Evolutionary conservation across 1,284 basidiomycete species (phyloP).

Genomic region (Tilletiaria anomala): DNA sequence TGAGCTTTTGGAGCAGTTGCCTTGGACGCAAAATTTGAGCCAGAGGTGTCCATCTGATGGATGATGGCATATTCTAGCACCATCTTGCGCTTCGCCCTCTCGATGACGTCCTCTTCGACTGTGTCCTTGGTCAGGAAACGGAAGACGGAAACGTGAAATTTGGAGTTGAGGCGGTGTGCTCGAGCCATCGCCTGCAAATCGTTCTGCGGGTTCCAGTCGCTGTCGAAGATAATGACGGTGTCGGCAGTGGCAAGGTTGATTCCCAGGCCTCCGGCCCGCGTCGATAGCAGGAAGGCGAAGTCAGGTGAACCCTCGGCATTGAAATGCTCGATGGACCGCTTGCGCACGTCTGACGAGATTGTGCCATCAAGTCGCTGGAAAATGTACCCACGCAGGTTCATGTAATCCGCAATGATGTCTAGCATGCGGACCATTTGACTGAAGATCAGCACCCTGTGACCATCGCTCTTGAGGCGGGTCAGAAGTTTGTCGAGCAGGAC

Average conservation of each 20-base stretch:
- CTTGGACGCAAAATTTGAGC: slow-evolving; percentile 75
- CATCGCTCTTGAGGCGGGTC: slow-evolving; percentile 42
- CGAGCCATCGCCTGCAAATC: slow-evolving; percentile 98
- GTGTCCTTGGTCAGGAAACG: slow-evolving; percentile 95
- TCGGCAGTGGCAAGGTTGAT: slow-evolving; percentile 61
- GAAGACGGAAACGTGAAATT: slow-evolving; percentile 95
- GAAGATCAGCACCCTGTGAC: slow-evolving; percentile 45
- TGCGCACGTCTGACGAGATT: slow-evolving; percentile 62
- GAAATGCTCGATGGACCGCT: slow-evolving; percentile 67
- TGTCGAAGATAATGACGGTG: slow-evolving; percentile 96
- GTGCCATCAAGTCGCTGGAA: slow-evolving; percentile 66
- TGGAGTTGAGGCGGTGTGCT: slow-evolving; percentile 48
- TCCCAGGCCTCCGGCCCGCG: slow-evolving; percentile 37
- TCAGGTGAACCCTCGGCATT: slow-evolving; percentile 62
- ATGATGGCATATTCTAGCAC: slow-evolving; percentile 99
- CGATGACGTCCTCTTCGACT: slow-evolving; percentile 95
- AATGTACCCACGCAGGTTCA: slow-evolving; percentile 71
- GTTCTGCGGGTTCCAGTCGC: slow-evolving; percentile 82
- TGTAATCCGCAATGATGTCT: slow-evolving; percentile 96
- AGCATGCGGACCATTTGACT: slow-evolving; percentile 99
- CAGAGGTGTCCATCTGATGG: slow-evolving; percentile 99
- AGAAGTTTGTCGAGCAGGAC: slow-evolving; percentile 43
- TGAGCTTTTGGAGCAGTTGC: slow-evolving; percentile 6
- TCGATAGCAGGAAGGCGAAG: slow-evolving; percentile 37
- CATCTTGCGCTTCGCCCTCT: slow-evolving; percentile 98